phyloP scores from a whole-genome alignment of 2,329 filamentous ascomycete species.

The Didymella exigua region DNA sequence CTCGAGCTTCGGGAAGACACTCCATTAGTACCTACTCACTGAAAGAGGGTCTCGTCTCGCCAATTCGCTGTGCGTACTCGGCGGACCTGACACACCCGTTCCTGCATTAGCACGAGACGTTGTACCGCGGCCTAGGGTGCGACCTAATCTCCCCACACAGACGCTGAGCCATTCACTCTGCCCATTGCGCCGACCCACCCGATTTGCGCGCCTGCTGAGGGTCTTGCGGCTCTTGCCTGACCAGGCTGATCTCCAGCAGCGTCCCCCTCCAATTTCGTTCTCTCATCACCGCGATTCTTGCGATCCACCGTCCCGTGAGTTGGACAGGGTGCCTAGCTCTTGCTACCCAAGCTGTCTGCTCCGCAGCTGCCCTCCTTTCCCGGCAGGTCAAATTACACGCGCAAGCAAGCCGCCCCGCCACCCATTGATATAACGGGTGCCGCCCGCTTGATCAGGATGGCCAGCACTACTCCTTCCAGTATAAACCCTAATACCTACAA shows the following conservation, averaged over 20 bases:
- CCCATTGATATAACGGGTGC: conserved; percentile 32
- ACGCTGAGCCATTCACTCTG: conserved; percentile 28
- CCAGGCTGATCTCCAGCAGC: conserved; percentile 17
- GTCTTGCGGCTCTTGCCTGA: conserved; percentile 8
- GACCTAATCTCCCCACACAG: conserved; percentile 19
- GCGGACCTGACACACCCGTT: conserved; percentile 15
- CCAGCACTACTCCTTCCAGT: conserved; percentile 28
- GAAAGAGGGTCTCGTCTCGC: background rate
- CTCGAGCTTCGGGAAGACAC: background rate
- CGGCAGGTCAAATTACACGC: conserved; percentile 35
- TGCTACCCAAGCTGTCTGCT: conserved; percentile 19
- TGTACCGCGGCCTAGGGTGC: conserved; percentile 12
- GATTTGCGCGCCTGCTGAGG: conserved; percentile 12
- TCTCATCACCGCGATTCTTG: conserved; percentile 1
- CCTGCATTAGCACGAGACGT: conserved; percentile 27
- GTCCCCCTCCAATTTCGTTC: conserved; percentile 31
- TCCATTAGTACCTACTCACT: background rate
- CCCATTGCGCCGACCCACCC: conserved; percentile 18
- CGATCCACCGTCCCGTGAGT: conserved; percentile 11
- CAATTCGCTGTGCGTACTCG: background rate
- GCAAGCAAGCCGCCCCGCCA: conserved; percentile 21
- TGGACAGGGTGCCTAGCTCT: conserved; percentile 20
- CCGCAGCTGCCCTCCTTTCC: conserved; percentile 28
- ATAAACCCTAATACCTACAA: conserved; percentile 21
- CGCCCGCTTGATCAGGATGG: conserved; percentile 35